Base-by-base conservation (phyloP, 75 land plant species). In the Pinus taeda region DNA sequence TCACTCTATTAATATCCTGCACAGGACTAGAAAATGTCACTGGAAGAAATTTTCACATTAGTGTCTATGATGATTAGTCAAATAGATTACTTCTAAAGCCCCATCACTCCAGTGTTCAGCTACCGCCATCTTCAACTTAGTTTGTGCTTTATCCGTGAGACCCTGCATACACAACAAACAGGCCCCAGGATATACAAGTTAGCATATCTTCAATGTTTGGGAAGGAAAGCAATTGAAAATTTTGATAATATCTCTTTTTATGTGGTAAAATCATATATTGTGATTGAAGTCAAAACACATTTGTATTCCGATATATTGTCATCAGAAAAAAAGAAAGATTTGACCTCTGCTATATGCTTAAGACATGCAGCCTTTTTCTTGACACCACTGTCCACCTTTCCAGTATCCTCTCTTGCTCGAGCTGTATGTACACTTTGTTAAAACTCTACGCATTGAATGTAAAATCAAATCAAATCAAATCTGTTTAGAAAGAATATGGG, bases 31-130 rank as follows among this genome's bases (percentile, higher is more conserved):
- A 24, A 73, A 39, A 55, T 42, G 18, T 49, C 75, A 73, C 20
- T 53, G 58, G 4, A 14, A 11, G 22, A 22, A 18, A 22, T n/a
- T 42, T 69, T 74, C 61, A 74, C n/a, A 30, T 17, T 74, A 74
- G 4, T 9, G 20, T 57, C 37, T 74, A 20, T 74, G 60, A 74
- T 74, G 75, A 74, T 56, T 74, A 59, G 29, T 74, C 62, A 53
- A 74, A 36, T 24, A 74, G 75, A 53, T 74, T 75, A 96, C 99
- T 88, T 95, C 98, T 62, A 97, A 77, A 53, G 98, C 99, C 29
- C 99, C 99, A 90, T 97, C 94, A 84, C 90, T 97, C 99, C 99
- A 97, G 76, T 97, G 99, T 79, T 93, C 79, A 75, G 91, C 94
- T 71, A 95, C 99, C 56, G 84, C 99, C 21, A 57, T 84, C 67